These are phyloP conservation scores for Dioscorea alata DNA, from an alignment of 106 monocot species.

Conservation along the genomic window DNA sequence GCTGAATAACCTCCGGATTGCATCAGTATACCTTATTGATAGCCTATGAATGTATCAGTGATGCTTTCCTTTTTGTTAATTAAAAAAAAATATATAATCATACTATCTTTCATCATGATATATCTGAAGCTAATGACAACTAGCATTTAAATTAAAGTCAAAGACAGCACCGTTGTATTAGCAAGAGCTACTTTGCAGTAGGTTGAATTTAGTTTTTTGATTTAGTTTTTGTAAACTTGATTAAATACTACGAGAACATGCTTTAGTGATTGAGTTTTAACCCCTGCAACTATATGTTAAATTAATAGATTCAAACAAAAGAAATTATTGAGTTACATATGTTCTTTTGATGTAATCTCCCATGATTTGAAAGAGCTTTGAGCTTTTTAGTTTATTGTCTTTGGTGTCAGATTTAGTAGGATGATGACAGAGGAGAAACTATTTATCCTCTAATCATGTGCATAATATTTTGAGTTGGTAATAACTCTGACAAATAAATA, in stretches of 20 bases:
- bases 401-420: not conserved
- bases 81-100: not conserved
- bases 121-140: slow-evolving; percentile 54
- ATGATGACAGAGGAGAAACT: too few species aligned
- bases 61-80: too few species aligned
- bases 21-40: too few species aligned
- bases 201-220: slow-evolving; percentile 25
- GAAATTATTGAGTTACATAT: too few species aligned
- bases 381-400: not conserved
- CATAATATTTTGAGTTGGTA: too few species aligned
- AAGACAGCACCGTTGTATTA: slow-evolving; percentile 66
- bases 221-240: not conserved
- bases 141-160: slow-evolving; percentile 64
- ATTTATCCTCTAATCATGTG: too few species aligned
- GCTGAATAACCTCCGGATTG: too few species aligned
- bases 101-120: not conserved
- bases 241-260: not conserved
- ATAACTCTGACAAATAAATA: too few species aligned
- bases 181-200: slow-evolving; percentile 42
- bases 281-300: too few species aligned
- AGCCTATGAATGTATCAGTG: too few species aligned
- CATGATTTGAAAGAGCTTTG: not conserved
- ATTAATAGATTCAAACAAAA: too few species aligned
- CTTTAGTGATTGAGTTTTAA: too few species aligned
- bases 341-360: not conserved